Base-by-base conservation (phyloP, 2,329 filamentous ascomycete species). In the Basipetospora chlamydospora region DNA sequence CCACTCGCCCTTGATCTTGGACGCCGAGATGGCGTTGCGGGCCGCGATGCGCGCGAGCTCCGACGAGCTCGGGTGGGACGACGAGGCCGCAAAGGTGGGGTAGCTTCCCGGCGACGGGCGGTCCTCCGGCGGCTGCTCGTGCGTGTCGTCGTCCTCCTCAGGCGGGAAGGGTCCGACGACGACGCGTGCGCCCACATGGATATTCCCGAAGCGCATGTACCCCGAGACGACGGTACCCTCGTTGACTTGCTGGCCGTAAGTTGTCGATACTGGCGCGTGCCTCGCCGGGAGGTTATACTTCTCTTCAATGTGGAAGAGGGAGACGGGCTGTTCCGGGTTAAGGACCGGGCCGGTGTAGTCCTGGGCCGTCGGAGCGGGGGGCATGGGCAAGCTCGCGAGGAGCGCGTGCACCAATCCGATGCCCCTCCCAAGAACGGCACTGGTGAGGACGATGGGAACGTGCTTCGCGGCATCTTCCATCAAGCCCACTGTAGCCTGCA, bases 291-390 rank as follows among this genome's bases (percentile, higher is more conserved):
- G 70, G 40, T 72, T 81, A 54, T 93, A 96, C 1, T 86, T 76
- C 46, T 95, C 88, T 51, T 96, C 88, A 17, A 96, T 72, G 49
- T 95, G 82, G 49, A 96, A 96, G 2, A 95, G 59, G 23, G 71
- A 71, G 4, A 63, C 61, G 2, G 75, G 71, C 38, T 72, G 67
- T 40, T 75, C 66, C 1, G 73, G 72, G 40, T 75, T 74, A 37
- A 74, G 49, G 2, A 61, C 61, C 28, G 60, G 59, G 1, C 68
- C 67, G n/a, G 67, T 57, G 41, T 66, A 71, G 44, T 76, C 70
- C 34, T 61, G 60, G 1, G 67, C 51, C 2, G 66, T 70, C 6
- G 68, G 67, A 1, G 55, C 47, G 2, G 65, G 58, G 6, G 79
- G 78, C 16, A 88, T 64, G 0, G 87, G 87, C 28, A 98, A 63